Evolutionary conservation across 495 filamentous ascomycete genomes (phyloP).

Genomic region (Annulohypoxylon moriforme): DNA sequence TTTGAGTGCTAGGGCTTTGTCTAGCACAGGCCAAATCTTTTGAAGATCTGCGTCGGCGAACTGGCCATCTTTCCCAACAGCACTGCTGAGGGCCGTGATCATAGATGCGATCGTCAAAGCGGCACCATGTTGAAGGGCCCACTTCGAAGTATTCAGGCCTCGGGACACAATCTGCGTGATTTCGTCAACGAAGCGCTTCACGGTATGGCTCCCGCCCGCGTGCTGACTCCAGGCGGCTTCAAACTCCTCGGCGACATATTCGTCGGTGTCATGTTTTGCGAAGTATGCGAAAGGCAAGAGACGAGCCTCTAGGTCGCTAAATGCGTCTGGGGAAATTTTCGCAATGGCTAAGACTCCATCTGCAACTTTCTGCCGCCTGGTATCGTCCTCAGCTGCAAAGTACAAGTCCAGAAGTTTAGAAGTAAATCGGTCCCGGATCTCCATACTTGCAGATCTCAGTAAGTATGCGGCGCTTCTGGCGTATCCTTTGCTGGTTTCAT

Average conservation of each 20-base stretch:
- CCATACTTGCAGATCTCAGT: slow-evolving; percentile 76
- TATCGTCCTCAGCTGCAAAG: slow-evolving; percentile 80
- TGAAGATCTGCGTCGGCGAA: slow-evolving; percentile 67
- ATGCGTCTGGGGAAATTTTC: slow-evolving; percentile 89
- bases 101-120: slow-evolving; percentile 81
- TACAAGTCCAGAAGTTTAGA: slow-evolving; percentile 77
- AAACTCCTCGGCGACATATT: slow-evolving; percentile 78
- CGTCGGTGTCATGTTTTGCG: slow-evolving; percentile 83
- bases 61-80: slow-evolving; percentile 57
- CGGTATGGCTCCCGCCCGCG: slow-evolving; percentile 83
- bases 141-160: slow-evolving; percentile 79
- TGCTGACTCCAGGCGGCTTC: slow-evolving; percentile 89
- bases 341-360: slow-evolving; percentile 83
- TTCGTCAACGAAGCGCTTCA: slow-evolving; percentile 84
- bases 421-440: slow-evolving; percentile 73
- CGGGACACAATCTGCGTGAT: slow-evolving; percentile 74
- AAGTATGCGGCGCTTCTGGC: slow-evolving; percentile 88
- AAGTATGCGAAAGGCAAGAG: slow-evolving; percentile 90
- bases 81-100: slow-evolving; percentile 67
- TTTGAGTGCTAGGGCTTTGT: slow-evolving; percentile 83
- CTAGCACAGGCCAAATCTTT: slow-evolving; percentile 81
- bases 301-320: slow-evolving; percentile 76
- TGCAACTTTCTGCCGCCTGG: slow-evolving; percentile 75
- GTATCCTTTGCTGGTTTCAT: slow-evolving; percentile 87
- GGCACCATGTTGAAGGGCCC: slow-evolving; percentile 89